A percentile compares a stretch with the other conserved stretches of the same genome.
Conservation (phyloP, 2,329 filamentous ascomycete genomes). For the Lecanicillium sp. region DNA sequence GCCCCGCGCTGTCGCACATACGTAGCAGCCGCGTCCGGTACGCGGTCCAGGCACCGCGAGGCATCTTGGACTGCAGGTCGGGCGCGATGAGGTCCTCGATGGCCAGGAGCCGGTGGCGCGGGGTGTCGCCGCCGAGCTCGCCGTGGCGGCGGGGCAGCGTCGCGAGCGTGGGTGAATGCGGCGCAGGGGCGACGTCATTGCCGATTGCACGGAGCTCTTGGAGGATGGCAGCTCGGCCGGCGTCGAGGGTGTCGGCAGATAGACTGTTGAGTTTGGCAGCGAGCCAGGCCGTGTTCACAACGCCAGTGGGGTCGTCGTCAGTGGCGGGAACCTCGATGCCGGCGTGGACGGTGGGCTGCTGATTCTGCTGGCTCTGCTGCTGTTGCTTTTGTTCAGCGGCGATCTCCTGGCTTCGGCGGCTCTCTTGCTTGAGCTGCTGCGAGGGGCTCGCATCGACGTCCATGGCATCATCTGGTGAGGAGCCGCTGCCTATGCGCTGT, state of each 20-base stretch:
- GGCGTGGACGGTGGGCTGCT: too few species aligned
- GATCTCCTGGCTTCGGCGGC: constrained; percentile 1
- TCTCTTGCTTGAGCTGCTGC: background rate
- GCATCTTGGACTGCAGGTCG: constrained; percentile 17
- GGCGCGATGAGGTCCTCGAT: background rate
- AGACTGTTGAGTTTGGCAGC: background rate
- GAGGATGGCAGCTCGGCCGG: background rate
- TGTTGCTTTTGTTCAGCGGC: too few species aligned
- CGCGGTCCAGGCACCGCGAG: constrained; percentile 16
- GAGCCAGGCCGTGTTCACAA: background rate
- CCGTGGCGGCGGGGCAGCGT: background rate
- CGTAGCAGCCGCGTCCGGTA: constrained; percentile 21
- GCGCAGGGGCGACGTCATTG: background rate
- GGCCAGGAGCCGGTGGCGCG: background rate
- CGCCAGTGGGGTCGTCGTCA: background rate
- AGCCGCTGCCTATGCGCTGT: background rate
- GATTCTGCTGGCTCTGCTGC: background rate
- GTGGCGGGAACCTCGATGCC: background rate
- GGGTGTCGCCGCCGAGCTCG: too few species aligned
- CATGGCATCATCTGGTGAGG: background rate
- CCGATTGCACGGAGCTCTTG: background rate
- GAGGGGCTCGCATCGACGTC: background rate
- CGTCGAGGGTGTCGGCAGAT: background rate
- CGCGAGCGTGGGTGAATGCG: background rate
- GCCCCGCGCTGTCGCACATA: constrained; percentile 14